These are phyloP conservation scores for Trypanosoma mega DNA, from an alignment of 208 protist species.

Conservation along the genomic window DNA sequence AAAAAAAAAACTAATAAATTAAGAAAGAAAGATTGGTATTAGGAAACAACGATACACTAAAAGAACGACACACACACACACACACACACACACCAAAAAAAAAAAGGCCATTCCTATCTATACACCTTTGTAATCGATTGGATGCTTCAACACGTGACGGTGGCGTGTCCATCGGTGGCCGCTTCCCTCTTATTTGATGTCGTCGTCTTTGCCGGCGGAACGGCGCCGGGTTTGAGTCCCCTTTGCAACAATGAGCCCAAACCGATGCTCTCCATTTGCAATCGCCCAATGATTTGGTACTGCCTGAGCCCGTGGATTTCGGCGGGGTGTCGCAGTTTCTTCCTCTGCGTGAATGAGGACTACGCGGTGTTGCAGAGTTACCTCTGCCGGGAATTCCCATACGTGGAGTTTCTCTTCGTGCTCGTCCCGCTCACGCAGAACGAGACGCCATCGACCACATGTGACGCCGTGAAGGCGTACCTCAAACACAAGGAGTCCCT, in stretches of 20 bases:
- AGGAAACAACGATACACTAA: too few species aligned
- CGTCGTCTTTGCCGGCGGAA: conserved; percentile 79
- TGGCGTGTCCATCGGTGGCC: conserved; percentile 17
- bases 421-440: conserved; percentile 49
- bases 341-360: conserved; percentile 74
- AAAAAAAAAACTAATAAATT: too few species aligned
- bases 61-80: too few species aligned
- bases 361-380: conserved; percentile 58
- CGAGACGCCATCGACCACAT: conserved; percentile 61
- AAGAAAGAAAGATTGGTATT: too few species aligned
- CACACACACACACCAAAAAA: too few species aligned
- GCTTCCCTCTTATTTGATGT: conserved; percentile 59
- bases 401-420: conserved; percentile 68
- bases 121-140: not conserved
- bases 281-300: conserved; percentile 86
- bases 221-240: conserved; percentile 46
- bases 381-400: conserved; percentile 52
- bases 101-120: too few species aligned
- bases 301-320: conserved; percentile 68
- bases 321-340: conserved; percentile 71
- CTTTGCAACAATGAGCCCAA: conserved; percentile 62
- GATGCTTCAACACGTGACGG: not conserved
- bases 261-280: conserved; percentile 69
- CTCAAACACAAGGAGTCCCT: conserved; percentile 70
- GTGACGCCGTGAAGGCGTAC: conserved; percentile 73